Percentiles rank a stretch among this genome's conserved stretches.
phyloP scores from a whole-genome alignment of 2,329 filamentous ascomycete genomes.

The Xylariaceae sp. region DNA sequence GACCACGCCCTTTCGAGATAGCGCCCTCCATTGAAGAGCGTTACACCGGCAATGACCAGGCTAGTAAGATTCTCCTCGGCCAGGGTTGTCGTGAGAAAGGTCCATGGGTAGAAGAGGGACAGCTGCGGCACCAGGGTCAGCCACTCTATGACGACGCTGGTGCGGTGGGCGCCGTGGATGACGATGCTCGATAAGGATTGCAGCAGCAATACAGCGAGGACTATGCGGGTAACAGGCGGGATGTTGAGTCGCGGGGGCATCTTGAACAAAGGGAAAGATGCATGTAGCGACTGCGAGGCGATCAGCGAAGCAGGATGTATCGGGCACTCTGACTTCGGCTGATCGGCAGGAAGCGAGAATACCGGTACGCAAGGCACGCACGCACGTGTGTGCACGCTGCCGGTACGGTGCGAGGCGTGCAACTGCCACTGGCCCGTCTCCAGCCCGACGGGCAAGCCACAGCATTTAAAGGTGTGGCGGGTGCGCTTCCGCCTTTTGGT shows the following conservation, averaged over 20 bases:
- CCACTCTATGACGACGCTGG: slow-evolving; percentile 73
- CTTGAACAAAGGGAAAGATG: slow-evolving; percentile 28
- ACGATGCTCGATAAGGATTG: slow-evolving; percentile 80
- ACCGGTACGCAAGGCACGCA: not conserved
- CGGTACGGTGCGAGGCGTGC: not conserved
- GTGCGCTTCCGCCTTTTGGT: not conserved
- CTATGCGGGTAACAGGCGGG: slow-evolving; percentile 80
- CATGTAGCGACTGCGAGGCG: slow-evolving; percentile 17
- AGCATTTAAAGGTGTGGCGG: not conserved
- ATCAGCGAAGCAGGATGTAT: slow-evolving; percentile 6
- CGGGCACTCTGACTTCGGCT: not conserved
- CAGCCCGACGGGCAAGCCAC: slow-evolving; percentile 17
- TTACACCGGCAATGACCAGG: slow-evolving; percentile 68
- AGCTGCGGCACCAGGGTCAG: slow-evolving; percentile 79
- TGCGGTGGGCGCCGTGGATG: slow-evolving; percentile 60
- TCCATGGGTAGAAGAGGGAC: slow-evolving; percentile 89
- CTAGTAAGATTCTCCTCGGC: slow-evolving; percentile 94
- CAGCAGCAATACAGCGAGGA: slow-evolving; percentile 68
- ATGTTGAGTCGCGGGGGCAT: slow-evolving; percentile 87
- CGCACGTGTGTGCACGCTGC: not conserved
- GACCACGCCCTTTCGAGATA: slow-evolving; percentile 97
- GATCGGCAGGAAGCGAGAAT: slow-evolving; percentile 10
- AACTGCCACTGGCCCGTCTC: slow-evolving; percentile 3
- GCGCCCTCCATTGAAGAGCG: slow-evolving; percentile 85
- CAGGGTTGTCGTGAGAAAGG: slow-evolving; percentile 76